phyloP scores from a whole-genome alignment of 306 rosid genomes.

The Hippophae gyantsensis region DNA sequence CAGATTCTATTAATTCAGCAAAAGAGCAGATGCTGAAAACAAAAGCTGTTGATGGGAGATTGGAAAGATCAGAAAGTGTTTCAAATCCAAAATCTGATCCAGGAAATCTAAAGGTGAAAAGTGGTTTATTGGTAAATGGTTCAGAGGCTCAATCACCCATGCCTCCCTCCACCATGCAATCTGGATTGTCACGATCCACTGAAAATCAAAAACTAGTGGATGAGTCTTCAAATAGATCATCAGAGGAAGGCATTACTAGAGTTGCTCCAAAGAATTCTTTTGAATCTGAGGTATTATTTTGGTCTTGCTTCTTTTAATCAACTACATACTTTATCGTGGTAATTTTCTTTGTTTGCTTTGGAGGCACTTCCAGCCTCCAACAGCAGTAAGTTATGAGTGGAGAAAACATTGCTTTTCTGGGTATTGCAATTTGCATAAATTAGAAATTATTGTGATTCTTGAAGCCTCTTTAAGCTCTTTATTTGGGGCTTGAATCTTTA shows the following conservation, averaged over 20 bases:
- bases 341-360: too few species aligned
- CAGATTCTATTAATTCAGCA: constrained; percentile 42
- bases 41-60: constrained; percentile 50
- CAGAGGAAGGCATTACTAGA: constrained; percentile 56
- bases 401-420: background rate
- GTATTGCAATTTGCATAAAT: background rate
- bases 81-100: constrained; percentile 49
- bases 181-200: constrained; percentile 52
- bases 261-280: constrained; percentile 28
- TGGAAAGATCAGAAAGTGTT: constrained; percentile 49
- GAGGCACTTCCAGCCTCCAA: too few species aligned
- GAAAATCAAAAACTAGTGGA: constrained; percentile 66
- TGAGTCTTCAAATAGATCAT: constrained; percentile 43
- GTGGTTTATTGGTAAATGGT: constrained; percentile 46
- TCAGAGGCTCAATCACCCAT: constrained; percentile 57
- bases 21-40: constrained; percentile 53
- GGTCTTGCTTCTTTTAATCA: background rate
- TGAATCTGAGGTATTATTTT: constrained; percentile 59
- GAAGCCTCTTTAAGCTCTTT: background rate
- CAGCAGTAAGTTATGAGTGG: too few species aligned
- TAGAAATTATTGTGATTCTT: background rate
- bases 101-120: constrained; percentile 56
- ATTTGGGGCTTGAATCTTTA: background rate
- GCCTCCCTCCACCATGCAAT: constrained; percentile 32
- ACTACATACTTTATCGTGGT: constrained; percentile 10